phyloP scores from a whole-genome alignment of 768 basidiomycete species.

The Leccinum boreale region DNA sequence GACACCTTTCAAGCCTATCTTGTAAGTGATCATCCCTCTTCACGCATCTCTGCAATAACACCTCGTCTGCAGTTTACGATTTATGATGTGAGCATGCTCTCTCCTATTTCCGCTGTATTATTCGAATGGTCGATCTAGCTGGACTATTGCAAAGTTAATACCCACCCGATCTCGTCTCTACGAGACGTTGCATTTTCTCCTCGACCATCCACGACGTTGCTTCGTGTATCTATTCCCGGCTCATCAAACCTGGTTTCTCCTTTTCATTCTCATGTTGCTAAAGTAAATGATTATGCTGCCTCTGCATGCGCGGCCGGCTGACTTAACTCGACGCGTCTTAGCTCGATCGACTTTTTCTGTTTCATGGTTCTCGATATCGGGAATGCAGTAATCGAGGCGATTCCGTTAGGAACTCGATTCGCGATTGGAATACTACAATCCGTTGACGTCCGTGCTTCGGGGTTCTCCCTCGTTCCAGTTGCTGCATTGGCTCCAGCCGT shows the following conservation, averaged over 20 bases:
- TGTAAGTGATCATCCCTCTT: slow-evolving; percentile 51
- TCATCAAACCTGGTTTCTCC: slow-evolving; percentile 90
- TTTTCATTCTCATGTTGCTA: slow-evolving; percentile 62
- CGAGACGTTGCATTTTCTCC: slow-evolving; percentile 85
- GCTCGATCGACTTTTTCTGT: slow-evolving; percentile 82
- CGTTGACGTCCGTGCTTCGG: slow-evolving; percentile 79
- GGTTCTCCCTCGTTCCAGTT: slow-evolving; percentile 76
- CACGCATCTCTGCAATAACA: background rate
- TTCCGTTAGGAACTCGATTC: slow-evolving; percentile 71
- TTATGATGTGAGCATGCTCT: slow-evolving; percentile 63
- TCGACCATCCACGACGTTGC: slow-evolving; percentile 93
- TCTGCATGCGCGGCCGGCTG: background rate
- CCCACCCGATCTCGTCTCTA: slow-evolving; percentile 55
- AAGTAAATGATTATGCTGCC: slow-evolving; percentile 44
- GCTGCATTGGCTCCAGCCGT: slow-evolving; percentile 82
- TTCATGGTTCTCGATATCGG: slow-evolving; percentile 89
- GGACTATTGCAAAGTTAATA: slow-evolving; percentile 63
- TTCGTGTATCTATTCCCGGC: slow-evolving; percentile 90
- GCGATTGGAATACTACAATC: slow-evolving; percentile 78
- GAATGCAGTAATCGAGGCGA: slow-evolving; percentile 59
- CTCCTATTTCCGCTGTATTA: background rate
- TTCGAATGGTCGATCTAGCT: slow-evolving; percentile 45
- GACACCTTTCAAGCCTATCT: slow-evolving; percentile 58
- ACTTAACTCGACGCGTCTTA: slow-evolving; percentile 25
- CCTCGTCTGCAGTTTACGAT: slow-evolving; percentile 56